These are phyloP conservation scores for Cyclanthera cordifolia DNA, from an alignment of 306 rosid genomes.

Conservation along the genomic window DNA sequence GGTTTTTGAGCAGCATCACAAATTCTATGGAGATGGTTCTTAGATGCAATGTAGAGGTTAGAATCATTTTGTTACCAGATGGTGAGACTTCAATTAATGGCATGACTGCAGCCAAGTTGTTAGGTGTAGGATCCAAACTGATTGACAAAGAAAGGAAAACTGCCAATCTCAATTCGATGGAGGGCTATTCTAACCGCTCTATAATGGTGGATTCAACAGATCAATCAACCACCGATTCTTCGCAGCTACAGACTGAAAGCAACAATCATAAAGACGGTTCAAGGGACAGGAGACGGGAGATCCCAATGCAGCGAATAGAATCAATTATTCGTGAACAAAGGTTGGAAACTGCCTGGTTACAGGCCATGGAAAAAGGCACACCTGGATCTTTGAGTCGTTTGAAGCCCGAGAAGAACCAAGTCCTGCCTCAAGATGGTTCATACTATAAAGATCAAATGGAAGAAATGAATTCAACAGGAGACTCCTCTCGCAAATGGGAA, in stretches of 20 bases:
- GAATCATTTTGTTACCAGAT: constrained; percentile 66
- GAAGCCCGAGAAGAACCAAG: constrained; percentile 92
- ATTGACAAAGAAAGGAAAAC: constrained; percentile 35
- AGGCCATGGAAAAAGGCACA: constrained; percentile 78
- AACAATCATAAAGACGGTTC: constrained; percentile 23
- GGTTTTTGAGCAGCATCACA: constrained; percentile 87
- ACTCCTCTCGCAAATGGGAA: constrained; percentile 60
- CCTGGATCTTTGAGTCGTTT: constrained; percentile 67
- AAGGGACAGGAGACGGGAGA: constrained; percentile 42
- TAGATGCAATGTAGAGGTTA: constrained; percentile 75
- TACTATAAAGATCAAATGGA: constrained; percentile 48
- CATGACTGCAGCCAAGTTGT: constrained; percentile 29
- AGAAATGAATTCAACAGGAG: constrained; percentile 37
- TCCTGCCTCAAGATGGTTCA: constrained; percentile 71
- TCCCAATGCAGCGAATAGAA: constrained; percentile 86
- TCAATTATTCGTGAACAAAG: constrained; percentile 88
- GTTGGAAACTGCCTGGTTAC: constrained; percentile 94
- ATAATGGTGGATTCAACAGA: constrained; percentile 38
- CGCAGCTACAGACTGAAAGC: constrained; percentile 45
- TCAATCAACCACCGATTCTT: constrained; percentile 43
- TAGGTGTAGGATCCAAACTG: constrained; percentile 25
- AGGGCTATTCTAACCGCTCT: constrained; percentile 39
- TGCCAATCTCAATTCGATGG: constrained; percentile 24
- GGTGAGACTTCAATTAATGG: constrained; percentile 45
- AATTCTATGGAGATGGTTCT: constrained; percentile 91